Evolutionary conservation across 1,284 basidiomycete species (phyloP), one percentile per base, ranked within the genome.

Genomic region (Anthracocystis walkeri): DNA sequence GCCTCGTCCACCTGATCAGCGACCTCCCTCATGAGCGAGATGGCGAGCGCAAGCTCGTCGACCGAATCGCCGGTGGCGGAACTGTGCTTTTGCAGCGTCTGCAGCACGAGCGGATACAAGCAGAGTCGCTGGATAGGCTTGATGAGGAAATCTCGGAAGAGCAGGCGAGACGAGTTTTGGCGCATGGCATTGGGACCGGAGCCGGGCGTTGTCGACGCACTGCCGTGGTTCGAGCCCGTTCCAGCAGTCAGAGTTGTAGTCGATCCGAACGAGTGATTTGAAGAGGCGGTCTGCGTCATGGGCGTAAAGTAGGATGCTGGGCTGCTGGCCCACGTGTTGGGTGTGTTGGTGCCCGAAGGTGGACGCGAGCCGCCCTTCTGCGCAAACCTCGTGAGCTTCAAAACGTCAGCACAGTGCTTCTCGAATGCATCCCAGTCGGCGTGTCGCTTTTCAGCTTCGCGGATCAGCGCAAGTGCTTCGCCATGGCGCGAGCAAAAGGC

Each of bases 71-170:
- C 64, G 3, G 48, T 68, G 4, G 64, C 58, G 25, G 65, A 62
- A 45, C 61, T 66, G 65, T 83, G 68, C 65, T 80, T 82, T 33
- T 78, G 71, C 41, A 85, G 54, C 7, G 79, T 83, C 49, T 82
- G 78, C 35, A 85, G 68, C 2, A 84, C 72, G 16, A 85, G 65
- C 8, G 82, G 83, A 54, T 84, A 83, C 12, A 85, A 66, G 49
- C 82, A 84, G 18, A 85, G 77, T 6, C 83, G 77, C 57, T 85
- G 83, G 31, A 85, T 79, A 4, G 83, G 83, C 75, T 85, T 85
- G 65, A 85, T 81, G 54, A 85, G 74, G 54, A 80, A 84, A 53
- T 85, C 83, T 25, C 78, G 73, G 57, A 85, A 82, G 12, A 78
- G 68, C 23, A 85, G 65, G 11, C 81, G 76, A 14, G 70, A 66